Evolutionary conservation across 1,139 yeast species (phyloP).

Genomic region (Zygoascus meyerae): DNA sequence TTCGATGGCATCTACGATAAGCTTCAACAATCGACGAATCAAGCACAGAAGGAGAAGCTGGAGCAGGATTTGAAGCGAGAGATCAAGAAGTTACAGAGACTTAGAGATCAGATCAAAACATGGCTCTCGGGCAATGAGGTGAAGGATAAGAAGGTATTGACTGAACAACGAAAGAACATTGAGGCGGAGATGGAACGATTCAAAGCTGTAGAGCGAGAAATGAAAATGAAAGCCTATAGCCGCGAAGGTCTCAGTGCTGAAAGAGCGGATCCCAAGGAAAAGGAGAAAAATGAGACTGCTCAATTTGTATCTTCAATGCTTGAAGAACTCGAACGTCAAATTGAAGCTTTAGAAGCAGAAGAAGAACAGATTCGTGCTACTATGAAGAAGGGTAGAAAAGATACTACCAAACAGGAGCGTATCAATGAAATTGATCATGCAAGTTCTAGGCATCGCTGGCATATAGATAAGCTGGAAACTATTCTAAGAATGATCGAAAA

Average conservation of each 20-base stretch:
- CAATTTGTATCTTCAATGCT: slow-evolving; percentile 67
- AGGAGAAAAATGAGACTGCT: slow-evolving; percentile 69
- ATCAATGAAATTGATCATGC: slow-evolving; percentile 58
- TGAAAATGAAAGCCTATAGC: slow-evolving; percentile 93
- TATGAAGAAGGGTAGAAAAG: slow-evolving; percentile 54
- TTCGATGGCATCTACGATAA: slow-evolving; percentile 88
- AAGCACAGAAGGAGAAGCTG: slow-evolving; percentile 87
- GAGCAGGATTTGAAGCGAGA: slow-evolving; percentile 93
- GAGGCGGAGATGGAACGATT: slow-evolving; percentile 90
- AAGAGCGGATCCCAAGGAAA: slow-evolving; percentile 69
- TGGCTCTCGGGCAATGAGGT: slow-evolving; percentile 94
- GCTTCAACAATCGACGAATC: slow-evolving; percentile 72
- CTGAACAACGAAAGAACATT: slow-evolving; percentile 76
- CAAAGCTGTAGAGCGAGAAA: slow-evolving; percentile 88
- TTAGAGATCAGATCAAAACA: slow-evolving; percentile 90
- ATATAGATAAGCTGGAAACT: slow-evolving; percentile 69
- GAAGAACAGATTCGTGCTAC: slow-evolving; percentile 53
- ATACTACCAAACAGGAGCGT: slow-evolving; percentile 48
- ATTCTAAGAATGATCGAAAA: slow-evolving; percentile 75
- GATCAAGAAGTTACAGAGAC: slow-evolving; percentile 88
- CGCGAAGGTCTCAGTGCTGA: slow-evolving; percentile 85
- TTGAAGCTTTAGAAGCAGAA: slow-evolving; percentile 73
- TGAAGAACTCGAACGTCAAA: slow-evolving; percentile 79
- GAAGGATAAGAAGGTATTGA: slow-evolving; percentile 75
- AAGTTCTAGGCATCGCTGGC: slow-evolving; percentile 74